Evolutionary conservation across 2,329 filamentous ascomycete genomes (phyloP).

Genomic region (Phialemoniopsis sp.): DNA sequence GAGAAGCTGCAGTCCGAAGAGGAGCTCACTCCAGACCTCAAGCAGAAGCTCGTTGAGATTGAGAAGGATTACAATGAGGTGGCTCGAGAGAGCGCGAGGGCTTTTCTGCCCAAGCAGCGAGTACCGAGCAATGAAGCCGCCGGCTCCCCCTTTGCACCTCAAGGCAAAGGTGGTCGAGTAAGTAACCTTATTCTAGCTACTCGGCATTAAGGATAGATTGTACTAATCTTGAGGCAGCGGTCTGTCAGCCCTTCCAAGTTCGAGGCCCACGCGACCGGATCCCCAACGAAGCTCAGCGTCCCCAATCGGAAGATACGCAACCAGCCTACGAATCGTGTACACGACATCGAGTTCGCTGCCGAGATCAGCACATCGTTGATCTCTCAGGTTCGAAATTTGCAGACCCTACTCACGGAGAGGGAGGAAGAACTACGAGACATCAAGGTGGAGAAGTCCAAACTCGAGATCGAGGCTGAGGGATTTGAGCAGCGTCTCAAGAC

Average conservation of each 20-base stretch:
- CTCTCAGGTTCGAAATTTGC: slow-evolving; percentile 87
- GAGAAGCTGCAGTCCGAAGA: slow-evolving; percentile 71
- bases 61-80: slow-evolving; percentile 96
- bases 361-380: slow-evolving; percentile 95
- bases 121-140: slow-evolving; percentile 65
- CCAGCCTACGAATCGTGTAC: slow-evolving; percentile 80
- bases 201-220: not conserved
- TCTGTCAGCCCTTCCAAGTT: slow-evolving; percentile 74
- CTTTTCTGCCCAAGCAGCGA: slow-evolving; percentile 81
- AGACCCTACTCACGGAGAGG: slow-evolving; percentile 78
- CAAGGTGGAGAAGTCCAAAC: slow-evolving; percentile 68
- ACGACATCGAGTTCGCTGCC: slow-evolving; percentile 97
- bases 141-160: slow-evolving; percentile 48
- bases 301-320: slow-evolving; percentile 87
- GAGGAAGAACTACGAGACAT: slow-evolving; percentile 79
- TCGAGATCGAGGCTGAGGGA: slow-evolving; percentile 79
- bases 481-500: slow-evolving; percentile 76
- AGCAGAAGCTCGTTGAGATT: slow-evolving; percentile 76
- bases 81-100: slow-evolving; percentile 81
- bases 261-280: slow-evolving; percentile 77
- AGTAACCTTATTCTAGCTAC: slow-evolving; percentile 18
- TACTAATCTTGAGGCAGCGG: slow-evolving; percentile 39
- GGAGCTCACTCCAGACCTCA: slow-evolving; percentile 78
- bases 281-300: slow-evolving; percentile 83
- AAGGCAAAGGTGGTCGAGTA: slow-evolving; percentile 49